Evolutionary conservation across 768 basidiomycete genomes (phyloP).

Genomic region (Flagelloscypha sp.): DNA sequence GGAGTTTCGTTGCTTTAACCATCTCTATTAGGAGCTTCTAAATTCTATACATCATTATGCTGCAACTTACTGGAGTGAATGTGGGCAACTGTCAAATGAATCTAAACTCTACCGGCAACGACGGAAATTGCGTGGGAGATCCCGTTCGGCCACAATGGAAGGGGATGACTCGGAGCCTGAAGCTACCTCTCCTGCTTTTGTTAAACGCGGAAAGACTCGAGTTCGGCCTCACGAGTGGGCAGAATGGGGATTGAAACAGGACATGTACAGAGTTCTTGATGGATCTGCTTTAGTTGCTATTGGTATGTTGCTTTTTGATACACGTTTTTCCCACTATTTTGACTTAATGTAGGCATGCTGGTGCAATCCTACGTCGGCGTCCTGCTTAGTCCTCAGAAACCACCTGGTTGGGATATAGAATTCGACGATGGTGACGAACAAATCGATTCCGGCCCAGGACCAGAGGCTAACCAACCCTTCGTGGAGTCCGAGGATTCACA

Average conservation of each 20-base stretch:
- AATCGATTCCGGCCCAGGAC: no score
- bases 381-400: conserved; percentile 30
- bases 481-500: no score
- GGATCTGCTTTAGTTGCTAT: conserved; percentile 68
- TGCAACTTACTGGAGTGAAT: conserved; percentile 50
- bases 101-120: conserved; percentile 5
- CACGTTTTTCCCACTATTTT: neutral
- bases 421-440: no score
- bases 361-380: conserved; percentile 56
- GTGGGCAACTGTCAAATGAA: conserved; percentile 38
- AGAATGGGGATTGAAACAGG: conserved; percentile 24
- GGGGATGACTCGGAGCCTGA: conserved; percentile 11
- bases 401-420: conserved; percentile 41
- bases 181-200: no score
- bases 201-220: conserved; percentile 3
- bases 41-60: conserved; percentile 45
- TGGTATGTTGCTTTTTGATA: conserved; percentile 32
- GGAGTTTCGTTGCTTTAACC: conserved; percentile 14
- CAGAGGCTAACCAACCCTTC: no score
- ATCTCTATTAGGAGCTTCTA: conserved; percentile 34
- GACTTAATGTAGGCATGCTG: conserved; percentile 43
- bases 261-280: conserved; percentile 73
- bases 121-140: conserved; percentile 11
- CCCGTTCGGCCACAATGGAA: conserved; percentile 9
- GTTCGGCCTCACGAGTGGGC: conserved; percentile 7